A percentile compares a stretch with the other conserved stretches of the same genome.
Evolutionary conservation across 1,139 yeast genomes (phyloP).

Genomic region (Kodamaea sp.): DNA sequence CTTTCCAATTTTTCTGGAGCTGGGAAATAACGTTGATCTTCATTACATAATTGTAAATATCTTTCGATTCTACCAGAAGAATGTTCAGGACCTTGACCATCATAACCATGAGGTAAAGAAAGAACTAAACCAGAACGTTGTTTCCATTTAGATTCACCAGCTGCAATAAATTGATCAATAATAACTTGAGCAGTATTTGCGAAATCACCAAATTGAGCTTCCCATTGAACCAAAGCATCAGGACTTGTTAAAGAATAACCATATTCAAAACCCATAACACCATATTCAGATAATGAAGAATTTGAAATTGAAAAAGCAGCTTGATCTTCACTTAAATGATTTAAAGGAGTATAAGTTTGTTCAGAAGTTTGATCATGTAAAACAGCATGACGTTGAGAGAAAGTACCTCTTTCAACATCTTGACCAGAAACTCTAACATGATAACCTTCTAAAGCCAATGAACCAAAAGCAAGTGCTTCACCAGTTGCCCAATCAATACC

Average conservation of each 20-base stretch:
- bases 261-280: constrained; percentile 98
- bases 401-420: constrained; percentile 99
- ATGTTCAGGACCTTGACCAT: constrained; percentile 99
- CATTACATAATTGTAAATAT: constrained; percentile 92
- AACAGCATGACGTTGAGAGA: constrained; percentile 99
- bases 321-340: constrained; percentile 73
- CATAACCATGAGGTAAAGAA: constrained; percentile 98
- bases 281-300: constrained; percentile 97
- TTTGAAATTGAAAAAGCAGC: constrained; percentile 86
- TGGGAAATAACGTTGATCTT: constrained; percentile 95
- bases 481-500: constrained; percentile 99
- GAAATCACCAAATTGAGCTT: constrained; percentile 99
- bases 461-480: constrained; percentile 97
- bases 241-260: constrained; percentile 98
- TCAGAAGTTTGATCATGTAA: constrained; percentile 93
- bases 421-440: constrained; percentile 98
- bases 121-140: constrained; percentile 96
- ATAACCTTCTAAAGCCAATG: constrained; percentile 87
- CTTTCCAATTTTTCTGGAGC: constrained; percentile 81
- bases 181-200: constrained; percentile 99
- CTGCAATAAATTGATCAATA: constrained; percentile 93
- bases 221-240: constrained; percentile 97
- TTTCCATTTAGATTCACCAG: constrained; percentile 98
- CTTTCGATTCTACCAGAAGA: constrained; percentile 97
- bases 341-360: constrained; percentile 77